Base-by-base conservation (phyloP, 306 rosid genomes). In the Cajanus cajan region DNA sequence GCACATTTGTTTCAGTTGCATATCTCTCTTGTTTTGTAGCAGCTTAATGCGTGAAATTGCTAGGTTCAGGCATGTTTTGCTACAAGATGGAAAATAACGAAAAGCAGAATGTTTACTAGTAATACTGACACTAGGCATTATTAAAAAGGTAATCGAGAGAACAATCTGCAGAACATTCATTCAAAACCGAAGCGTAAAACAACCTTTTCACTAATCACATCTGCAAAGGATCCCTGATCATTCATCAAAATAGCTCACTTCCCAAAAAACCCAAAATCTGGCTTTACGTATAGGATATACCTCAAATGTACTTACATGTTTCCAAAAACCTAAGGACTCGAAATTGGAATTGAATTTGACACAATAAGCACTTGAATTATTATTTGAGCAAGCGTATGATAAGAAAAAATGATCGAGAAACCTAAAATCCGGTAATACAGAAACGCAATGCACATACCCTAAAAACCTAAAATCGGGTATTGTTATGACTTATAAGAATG, bases 11-110 rank as follows among this genome's bases (percentile, higher is more conserved):
- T 89, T 93, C 76, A 91, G 85, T 69, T 95, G 98, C 85, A 87
- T 2, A 67, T 93, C 99, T 85, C 99, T 89, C 92, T 93, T 95
- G 90, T 93, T 95, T 78, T 95, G 98, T 86, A 95, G 85, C 90
- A 95, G 83, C 80, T 93, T 95, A 67, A 95, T 93, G 65, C 99
- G 98, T 31, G 99, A 89, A 68, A 93, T 90, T 0, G 94, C 86
- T 86, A 95, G 83, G 57, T 79, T 88, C 87, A 95, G 83, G 79
- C 94, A 85, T 78, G 99, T 95, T 93, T 93, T 95, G 86, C 99
- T 95, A 77, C 84, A 74, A 47, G 13, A 65, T 22, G 18, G n/a
- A 44, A 61, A 41, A 13, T 3, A 25, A 18, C 0, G 0, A 80
- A 19, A 40, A 59, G 31, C 58, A 69, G 3, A 45, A 57, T 28